These are phyloP conservation scores for Salvia miltiorrhiza DNA, from an alignment of 257 asterid species.

Conservation along the genomic window DNA sequence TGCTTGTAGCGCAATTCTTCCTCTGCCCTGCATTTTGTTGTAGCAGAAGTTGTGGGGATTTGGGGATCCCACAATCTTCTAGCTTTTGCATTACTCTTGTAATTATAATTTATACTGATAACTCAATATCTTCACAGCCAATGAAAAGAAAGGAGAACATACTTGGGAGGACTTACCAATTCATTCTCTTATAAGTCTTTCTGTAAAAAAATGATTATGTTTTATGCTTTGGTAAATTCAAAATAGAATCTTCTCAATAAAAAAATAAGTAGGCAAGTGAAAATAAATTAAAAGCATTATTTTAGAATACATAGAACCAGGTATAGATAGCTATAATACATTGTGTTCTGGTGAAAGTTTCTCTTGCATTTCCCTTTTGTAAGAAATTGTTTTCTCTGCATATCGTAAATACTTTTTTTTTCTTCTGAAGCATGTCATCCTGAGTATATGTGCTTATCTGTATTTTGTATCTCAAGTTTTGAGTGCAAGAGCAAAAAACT, in stretches of 20 bases:
- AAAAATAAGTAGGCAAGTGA: too few relatives aligned
- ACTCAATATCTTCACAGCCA: not conserved
- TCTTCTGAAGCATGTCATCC: not conserved
- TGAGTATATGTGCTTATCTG: not conserved
- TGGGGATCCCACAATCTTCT: not conserved
- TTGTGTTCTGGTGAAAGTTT: too few relatives aligned
- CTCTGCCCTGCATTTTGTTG: not conserved
- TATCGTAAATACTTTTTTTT: not conserved
- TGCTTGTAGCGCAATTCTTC: constrained; percentile 12
- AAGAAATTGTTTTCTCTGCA: not conserved
- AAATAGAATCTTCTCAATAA: not conserved
- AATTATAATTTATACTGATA: not conserved
- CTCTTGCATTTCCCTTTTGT: too few relatives aligned
- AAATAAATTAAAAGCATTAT: too few relatives aligned
- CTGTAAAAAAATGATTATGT: not conserved
- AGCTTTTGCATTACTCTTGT: not conserved
- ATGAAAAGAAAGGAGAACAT: not conserved
- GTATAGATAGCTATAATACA: too few relatives aligned
- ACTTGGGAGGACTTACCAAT: not conserved
- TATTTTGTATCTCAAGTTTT: not conserved
- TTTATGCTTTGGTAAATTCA: not conserved
- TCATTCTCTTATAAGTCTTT: not conserved
- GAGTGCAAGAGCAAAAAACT: not conserved
- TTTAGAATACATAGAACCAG: too few relatives aligned
- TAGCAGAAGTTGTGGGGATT: not conserved